phyloP scores from a whole-genome alignment of 305 asterid genomes.

The Withania somnifera region DNA sequence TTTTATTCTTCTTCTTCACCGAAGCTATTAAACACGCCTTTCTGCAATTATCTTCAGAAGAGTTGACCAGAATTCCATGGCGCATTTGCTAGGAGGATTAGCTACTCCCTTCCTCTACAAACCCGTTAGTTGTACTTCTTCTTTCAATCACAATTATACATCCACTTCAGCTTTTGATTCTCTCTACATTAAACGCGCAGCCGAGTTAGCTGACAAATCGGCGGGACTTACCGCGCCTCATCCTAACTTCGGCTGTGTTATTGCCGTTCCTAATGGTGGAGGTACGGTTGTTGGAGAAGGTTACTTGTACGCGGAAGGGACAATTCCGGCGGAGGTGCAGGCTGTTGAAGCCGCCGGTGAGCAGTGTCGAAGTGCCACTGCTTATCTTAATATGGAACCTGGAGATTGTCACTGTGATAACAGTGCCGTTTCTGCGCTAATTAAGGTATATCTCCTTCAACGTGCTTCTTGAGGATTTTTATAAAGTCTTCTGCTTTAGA shows the following conservation, averaged over 20 bases:
- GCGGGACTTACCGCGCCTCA: conserved; percentile 93
- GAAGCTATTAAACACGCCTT: background rate
- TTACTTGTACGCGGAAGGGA: conserved; percentile 88
- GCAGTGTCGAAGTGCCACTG: conserved; percentile 67
- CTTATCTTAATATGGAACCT: conserved; percentile 95
- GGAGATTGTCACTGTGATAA: conserved; percentile 60
- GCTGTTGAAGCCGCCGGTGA: conserved; percentile 78
- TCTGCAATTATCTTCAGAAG: background rate
- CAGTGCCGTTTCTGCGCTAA: conserved; percentile 54
- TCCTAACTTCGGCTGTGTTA: conserved; percentile 88
- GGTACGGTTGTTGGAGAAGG: conserved; percentile 75
- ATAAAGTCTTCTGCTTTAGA: no score
- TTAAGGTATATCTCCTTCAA: conserved; percentile 21
- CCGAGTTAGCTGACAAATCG: conserved; percentile 73
- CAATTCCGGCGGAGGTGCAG: conserved; percentile 66
- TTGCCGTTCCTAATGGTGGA: conserved; percentile 24
- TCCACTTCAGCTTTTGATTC: conserved; percentile 31
- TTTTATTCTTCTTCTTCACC: background rate
- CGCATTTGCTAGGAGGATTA: conserved; percentile 1
- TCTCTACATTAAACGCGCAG: conserved; percentile 65
- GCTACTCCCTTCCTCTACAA: conserved; percentile 1
- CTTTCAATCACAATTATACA: background rate
- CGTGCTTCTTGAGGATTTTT: background rate
- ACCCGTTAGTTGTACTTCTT: background rate
- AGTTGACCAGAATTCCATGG: background rate